Evolutionary conservation across 2,329 filamentous ascomycete species (phyloP), one percentile per base, ranked within the genome.

Genomic region (Thermoascus crustaceus): DNA sequence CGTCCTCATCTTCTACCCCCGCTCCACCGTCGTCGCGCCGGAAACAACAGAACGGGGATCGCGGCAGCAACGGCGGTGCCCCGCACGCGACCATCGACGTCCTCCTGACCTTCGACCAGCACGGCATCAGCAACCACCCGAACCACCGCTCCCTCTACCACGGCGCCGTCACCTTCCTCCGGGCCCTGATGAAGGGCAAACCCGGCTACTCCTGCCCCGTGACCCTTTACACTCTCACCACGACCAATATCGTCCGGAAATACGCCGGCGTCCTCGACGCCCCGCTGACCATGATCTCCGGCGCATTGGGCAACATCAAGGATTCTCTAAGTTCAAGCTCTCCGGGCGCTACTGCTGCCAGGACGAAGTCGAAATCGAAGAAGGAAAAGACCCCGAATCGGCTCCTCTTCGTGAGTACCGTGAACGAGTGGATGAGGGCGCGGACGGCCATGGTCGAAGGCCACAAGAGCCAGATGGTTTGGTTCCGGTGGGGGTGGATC

Each of bases 401-500:
- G 1, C 60, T 94, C 34, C 56, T 94, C 22, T 87, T 82, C 52
- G 69, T 89, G 41, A 93, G 75, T 60, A 73, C 75, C 6, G 68
- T 86, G 10, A 55, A 63, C 4, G 71, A 72, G 37, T 76, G 81
- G 44, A 69, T 80, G 44, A 74, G 71, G 19, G 89, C 85, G 5
- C 82, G 88, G 66, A 72, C 68, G 36, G 88, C 91, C 20, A 98
- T 98, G 91, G 87, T 84, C 2, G 72, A 74, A 36, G 89, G 85
- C 18, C 91, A 98, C 67, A 71, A 78, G 64, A 95, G 87, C 60
- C 91, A 98, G 72, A 98, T 98, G 91, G 77, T 85, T 23, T 98
- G 91, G 91, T 98, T 96, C 57, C 77, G 91, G 5, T 96, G 87
- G 75, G 85, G 87, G 2, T 98, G 88, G 87, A 94, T 98, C 54